Evolutionary conservation across 768 basidiomycete species (phyloP).

Genomic region (Russula ochroleuca): DNA sequence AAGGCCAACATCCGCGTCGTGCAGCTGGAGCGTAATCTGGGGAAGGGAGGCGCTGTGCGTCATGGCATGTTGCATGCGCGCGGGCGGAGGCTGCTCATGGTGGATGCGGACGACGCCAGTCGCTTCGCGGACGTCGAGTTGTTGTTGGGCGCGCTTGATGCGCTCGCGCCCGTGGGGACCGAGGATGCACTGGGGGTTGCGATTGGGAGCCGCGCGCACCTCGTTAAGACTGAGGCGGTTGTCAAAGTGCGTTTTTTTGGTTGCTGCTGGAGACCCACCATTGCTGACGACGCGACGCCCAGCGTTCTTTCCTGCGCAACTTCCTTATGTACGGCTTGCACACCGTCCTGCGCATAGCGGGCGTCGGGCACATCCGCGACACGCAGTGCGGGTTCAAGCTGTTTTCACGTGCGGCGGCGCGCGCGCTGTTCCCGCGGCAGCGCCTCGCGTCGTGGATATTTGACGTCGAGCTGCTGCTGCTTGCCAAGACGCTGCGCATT

Average conservation of each 20-base stretch:
- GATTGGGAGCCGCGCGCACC: constrained; percentile 86
- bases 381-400: constrained; percentile 98
- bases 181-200: constrained; percentile 57
- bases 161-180: constrained; percentile 43
- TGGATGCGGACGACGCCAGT: constrained; percentile 92
- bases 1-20: constrained; percentile 70
- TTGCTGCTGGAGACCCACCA: background rate
- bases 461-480: constrained; percentile 86
- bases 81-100: constrained; percentile 79
- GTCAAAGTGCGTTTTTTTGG: constrained; percentile 61
- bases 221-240: constrained; percentile 88
- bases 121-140: constrained; percentile 76
- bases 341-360: constrained; percentile 80
- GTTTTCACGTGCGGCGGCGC: constrained; percentile 79
- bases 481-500: constrained; percentile 73
- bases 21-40: constrained; percentile 71
- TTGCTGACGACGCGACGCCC: constrained; percentile 5
- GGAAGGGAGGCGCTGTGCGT: constrained; percentile 90
- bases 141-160: constrained; percentile 75
- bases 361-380: constrained; percentile 86
- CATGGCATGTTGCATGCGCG: constrained; percentile 86
- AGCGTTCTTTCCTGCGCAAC: constrained; percentile 88
- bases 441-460: constrained; percentile 94
- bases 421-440: constrained; percentile 77
- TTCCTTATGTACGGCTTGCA: constrained; percentile 93